A percentile compares a stretch with the other conserved stretches of the same genome.
Conservation (phyloP, 768 basidiomycete genomes). For the Pseudohyphozyma bogoriensis region DNA sequence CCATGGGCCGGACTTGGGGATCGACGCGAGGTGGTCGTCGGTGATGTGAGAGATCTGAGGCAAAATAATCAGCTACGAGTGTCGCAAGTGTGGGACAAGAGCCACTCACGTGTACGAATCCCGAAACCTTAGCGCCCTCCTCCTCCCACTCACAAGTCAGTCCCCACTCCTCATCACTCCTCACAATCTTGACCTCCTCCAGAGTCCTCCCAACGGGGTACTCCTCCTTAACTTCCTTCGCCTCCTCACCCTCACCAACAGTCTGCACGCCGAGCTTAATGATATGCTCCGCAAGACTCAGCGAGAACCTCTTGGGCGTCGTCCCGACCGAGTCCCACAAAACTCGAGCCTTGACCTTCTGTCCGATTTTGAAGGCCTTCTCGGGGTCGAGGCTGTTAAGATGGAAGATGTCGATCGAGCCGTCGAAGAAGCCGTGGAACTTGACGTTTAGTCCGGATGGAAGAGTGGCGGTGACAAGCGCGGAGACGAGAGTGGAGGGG, state of each 20-base stretch:
- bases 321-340: slow-evolving; percentile 62
- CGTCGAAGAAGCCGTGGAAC: slow-evolving; percentile 82
- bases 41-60: slow-evolving; percentile 82
- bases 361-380: slow-evolving; percentile 40
- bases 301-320: slow-evolving; percentile 71
- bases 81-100: background rate
- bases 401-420: slow-evolving; percentile 76
- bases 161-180: slow-evolving; percentile 73
- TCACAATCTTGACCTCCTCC: slow-evolving; percentile 59
- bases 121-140: slow-evolving; percentile 43
- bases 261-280: slow-evolving; percentile 43
- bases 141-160: slow-evolving; percentile 53
- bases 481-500: slow-evolving; percentile 73
- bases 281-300: slow-evolving; percentile 65
- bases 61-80: background rate
- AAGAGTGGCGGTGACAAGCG: slow-evolving; percentile 64
- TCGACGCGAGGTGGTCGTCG: slow-evolving; percentile 76
- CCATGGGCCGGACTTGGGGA: slow-evolving; percentile 55
- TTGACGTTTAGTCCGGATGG: slow-evolving; percentile 73
- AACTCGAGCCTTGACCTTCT: slow-evolving; percentile 64
- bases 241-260: slow-evolving; percentile 11
- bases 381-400: slow-evolving; percentile 44
- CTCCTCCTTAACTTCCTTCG: slow-evolving; percentile 44
- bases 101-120: slow-evolving; percentile 72
- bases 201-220: slow-evolving; percentile 67